Base-by-base conservation (phyloP, 148 eudicot genomes). In the Dysphania ambrosioides region DNA sequence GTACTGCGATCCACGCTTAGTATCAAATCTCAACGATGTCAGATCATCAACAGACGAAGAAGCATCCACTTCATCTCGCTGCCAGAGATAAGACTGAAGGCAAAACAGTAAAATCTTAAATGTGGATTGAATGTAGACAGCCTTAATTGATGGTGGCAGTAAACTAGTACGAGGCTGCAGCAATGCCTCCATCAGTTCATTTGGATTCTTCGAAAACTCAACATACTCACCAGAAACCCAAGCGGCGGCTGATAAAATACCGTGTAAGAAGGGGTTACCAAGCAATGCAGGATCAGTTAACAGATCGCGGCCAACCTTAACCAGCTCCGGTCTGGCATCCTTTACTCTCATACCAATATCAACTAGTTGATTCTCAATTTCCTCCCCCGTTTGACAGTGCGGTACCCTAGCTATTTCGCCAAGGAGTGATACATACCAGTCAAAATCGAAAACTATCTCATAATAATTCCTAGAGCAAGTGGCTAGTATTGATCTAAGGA, bases 271-370 rank as follows among this genome's bases (percentile, higher is more conserved):
- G 66, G 92, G 93, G 77, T 91, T 94, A 24, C 98, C 97, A 59
- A 92, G 90, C 72, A 94, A 84, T 0, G 98, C 98, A 77, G 98
- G 98, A 81, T 94, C 98, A 32, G 90, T 92, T 66, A 94, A 85
- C 41, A 92, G 81, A 60, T 88, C 89, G 15, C 98, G 96, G 70
- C 86, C 76, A 69, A 92, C 91, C 71, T 76, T 85, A 69, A 94
- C 92, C 61, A 94, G 90, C 85, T 87, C 86, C 21, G 80, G 84
- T 75, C 98, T 91, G 40, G 81, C 97, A 83, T 94, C 97, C 79
- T 85, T 88, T 53, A 94, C 98, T 84, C 98, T 87, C 87, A 90
- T 86, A 72, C 98, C 96, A 84, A 94, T 94, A 86, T 94, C 98
- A 74, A 92, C 81, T 63, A 94, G 86, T 81, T 91, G 98, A 42